Percentiles rank a stretch among this genome's conserved stretches.
These are phyloP conservation scores for Soucietia sequanensis DNA, from an alignment of 805 yeast genomes.

Conservation along the genomic window DNA sequence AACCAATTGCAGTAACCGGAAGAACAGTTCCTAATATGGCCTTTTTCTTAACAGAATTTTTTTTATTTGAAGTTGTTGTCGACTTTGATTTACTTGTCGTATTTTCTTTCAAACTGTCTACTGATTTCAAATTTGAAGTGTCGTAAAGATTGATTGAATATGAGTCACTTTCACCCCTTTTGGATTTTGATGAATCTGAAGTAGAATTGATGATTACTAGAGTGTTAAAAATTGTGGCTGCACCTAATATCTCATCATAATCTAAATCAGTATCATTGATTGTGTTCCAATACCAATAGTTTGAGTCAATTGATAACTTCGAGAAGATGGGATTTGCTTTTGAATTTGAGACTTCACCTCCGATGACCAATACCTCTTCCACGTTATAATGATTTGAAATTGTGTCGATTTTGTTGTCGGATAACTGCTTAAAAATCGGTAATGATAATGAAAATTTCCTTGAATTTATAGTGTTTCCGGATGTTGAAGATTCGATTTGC, in stretches of 20 bases:
- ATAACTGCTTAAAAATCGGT: constrained; percentile 45
- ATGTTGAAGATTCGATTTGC: constrained; percentile 21
- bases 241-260: constrained; percentile 42
- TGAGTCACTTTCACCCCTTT: constrained; percentile 16
- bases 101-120: constrained; percentile 22
- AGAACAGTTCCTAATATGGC: constrained; percentile 39
- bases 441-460: constrained; percentile 52
- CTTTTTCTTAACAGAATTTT: constrained; percentile 16
- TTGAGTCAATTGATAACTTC: constrained; percentile 30
- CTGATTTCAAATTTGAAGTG: constrained; percentile 29
- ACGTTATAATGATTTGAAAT: constrained; percentile 34
- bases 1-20: constrained; percentile 26
- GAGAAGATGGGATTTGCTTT: constrained; percentile 45
- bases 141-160: constrained; percentile 45
- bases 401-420: constrained; percentile 20
- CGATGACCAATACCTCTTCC: constrained; percentile 51
- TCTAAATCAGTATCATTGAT: constrained; percentile 9
- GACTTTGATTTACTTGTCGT: constrained; percentile 1
- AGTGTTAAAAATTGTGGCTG: constrained; percentile 51
- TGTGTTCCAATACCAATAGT: constrained; percentile 40
- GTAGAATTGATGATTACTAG: constrained; percentile 41
- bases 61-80: neutral
- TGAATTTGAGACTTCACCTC: constrained; percentile 49
- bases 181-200: constrained; percentile 8
- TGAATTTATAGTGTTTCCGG: constrained; percentile 43